Base-by-base conservation (phyloP, 352 stramenopile species). In the Globisporangium solare region DNA sequence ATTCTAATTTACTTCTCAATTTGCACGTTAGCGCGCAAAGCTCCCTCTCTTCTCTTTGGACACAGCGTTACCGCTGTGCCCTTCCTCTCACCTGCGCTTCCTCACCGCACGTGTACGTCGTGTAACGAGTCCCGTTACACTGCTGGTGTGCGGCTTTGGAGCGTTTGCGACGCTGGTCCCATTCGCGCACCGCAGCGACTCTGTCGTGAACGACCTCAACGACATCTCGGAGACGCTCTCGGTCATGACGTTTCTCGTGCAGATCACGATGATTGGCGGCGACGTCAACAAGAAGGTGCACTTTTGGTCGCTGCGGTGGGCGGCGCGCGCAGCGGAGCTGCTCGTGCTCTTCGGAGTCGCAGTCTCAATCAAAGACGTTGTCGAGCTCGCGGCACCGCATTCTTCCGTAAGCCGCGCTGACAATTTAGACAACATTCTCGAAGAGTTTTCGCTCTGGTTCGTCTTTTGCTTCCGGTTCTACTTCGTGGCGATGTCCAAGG, bases 381-480 rank as follows among this genome's bases (percentile, higher is more conserved):
- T 70, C 1, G 46, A 68, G 12, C 13, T 68, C 8, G 18, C 54
- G 2, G 21, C 63, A 5, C 52, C 43, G 14, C 11, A 21, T 24
- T 42, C n/a, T 0, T 12, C 24, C 13, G 2, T 54, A 18, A 11
- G 65, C 15, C 14, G 59, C 17, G 17, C 11, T 1, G 50, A 69
- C n/a, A 37, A 56, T 4, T 6, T 68, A 8, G 51, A 61, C 43
- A 61, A 71, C 57, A 45, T 63, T 24, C 43, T 74, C 12, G 65
- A 79, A 51, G 56, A 68, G 31, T 15, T 65, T 37, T 59, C 50
- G 4, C 54, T 74, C n/a, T 41, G 60, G 14, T 77, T 74, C 51
- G 58, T 76, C 20, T 59, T 76, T 18, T 31, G 45, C 18, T 79
- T 80, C 52, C 68, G 70, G 14, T 72, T 74, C 55, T 67, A 61